phyloP scores from a whole-genome alignment of 1,284 basidiomycete genomes.

The Fistulina hepatica region DNA sequence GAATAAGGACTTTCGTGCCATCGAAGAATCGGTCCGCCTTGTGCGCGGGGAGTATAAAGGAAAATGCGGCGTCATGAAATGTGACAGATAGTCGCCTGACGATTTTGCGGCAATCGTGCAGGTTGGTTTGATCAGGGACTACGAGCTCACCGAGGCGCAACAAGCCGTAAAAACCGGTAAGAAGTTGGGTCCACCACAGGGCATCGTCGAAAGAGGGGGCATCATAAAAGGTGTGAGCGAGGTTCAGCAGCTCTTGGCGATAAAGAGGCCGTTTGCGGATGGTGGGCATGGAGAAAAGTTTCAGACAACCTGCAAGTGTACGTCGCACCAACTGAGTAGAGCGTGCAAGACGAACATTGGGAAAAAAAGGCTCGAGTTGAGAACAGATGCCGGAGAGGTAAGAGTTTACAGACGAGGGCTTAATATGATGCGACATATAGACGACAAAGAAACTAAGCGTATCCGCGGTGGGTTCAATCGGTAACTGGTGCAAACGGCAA shows the following conservation, averaged over 20 bases:
- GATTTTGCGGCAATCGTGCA: slow-evolving; percentile 16
- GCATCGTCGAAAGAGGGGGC: slow-evolving; percentile 20
- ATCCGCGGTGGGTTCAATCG: slow-evolving; percentile 24
- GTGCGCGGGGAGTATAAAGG: slow-evolving; percentile 21
- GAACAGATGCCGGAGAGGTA: slow-evolving; percentile 34
- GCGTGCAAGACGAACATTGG: slow-evolving; percentile 20
- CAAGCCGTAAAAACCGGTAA: slow-evolving; percentile 21
- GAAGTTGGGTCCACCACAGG: slow-evolving; percentile 19
- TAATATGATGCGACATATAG: slow-evolving; percentile 30
- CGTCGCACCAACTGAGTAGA: slow-evolving; percentile 13
- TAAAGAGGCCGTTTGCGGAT: slow-evolving; percentile 22
- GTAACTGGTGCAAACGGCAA: slow-evolving; percentile 22
- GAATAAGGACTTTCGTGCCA: slow-evolving; percentile 18
- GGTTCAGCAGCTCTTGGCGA: slow-evolving; percentile 7
- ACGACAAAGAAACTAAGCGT: slow-evolving; percentile 27
- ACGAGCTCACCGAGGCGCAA: slow-evolving; percentile 24
- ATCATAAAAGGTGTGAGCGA: slow-evolving; percentile 2
- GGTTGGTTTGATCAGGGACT: slow-evolving; percentile 11
- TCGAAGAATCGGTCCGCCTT: slow-evolving; percentile 24
- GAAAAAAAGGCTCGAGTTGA: slow-evolving; percentile 27
- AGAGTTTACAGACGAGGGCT: slow-evolving; percentile 24
- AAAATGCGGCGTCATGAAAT: background rate
- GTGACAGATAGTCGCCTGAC: slow-evolving; percentile 11
- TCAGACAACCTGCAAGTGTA: slow-evolving; percentile 24
- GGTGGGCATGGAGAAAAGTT: slow-evolving; percentile 10